phyloP scores from a whole-genome alignment of 208 protist genomes.

The Phytomonas sp. region DNA sequence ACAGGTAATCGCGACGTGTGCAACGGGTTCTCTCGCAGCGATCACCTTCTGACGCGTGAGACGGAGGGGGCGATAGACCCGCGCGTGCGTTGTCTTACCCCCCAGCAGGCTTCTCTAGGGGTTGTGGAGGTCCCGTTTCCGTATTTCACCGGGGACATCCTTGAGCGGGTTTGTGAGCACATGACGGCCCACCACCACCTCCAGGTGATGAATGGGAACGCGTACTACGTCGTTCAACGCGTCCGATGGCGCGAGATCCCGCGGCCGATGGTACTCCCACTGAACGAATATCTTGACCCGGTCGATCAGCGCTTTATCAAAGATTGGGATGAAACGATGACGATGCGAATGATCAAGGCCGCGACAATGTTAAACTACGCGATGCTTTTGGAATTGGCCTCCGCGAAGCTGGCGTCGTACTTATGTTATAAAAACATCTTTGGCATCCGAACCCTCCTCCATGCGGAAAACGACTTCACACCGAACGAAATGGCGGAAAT shows the following conservation, averaged over 20 bases:
- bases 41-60: too few species aligned
- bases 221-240: slow-evolving; percentile 31
- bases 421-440: slow-evolving; percentile 82
- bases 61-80: too few species aligned
- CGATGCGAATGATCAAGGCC: slow-evolving; percentile 73
- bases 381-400: slow-evolving; percentile 76
- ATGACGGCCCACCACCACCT: slow-evolving; percentile 69
- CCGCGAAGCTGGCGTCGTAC: slow-evolving; percentile 71
- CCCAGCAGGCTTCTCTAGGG: too few species aligned
- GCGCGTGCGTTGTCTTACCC: too few species aligned
- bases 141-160: slow-evolving; percentile 51
- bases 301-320: slow-evolving; percentile 51
- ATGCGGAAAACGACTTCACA: slow-evolving; percentile 86
- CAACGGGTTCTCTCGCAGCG: too few species aligned
- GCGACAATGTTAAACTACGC: slow-evolving; percentile 86
- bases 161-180: slow-evolving; percentile 61
- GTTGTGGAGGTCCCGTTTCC: slow-evolving; percentile 62
- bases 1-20: too few species aligned
- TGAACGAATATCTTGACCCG: slow-evolving; percentile 64
- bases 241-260: slow-evolving; percentile 51
- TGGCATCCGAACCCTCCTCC: slow-evolving; percentile 75
- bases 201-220: slow-evolving; percentile 23
- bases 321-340: slow-evolving; percentile 69
- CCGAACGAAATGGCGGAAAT: slow-evolving; percentile 73
- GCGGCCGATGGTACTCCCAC: slow-evolving; percentile 63